These are phyloP conservation scores for Ichthyophthirius multifiliis DNA, from an alignment of 169 alveolate species.

Conservation along the genomic window DNA sequence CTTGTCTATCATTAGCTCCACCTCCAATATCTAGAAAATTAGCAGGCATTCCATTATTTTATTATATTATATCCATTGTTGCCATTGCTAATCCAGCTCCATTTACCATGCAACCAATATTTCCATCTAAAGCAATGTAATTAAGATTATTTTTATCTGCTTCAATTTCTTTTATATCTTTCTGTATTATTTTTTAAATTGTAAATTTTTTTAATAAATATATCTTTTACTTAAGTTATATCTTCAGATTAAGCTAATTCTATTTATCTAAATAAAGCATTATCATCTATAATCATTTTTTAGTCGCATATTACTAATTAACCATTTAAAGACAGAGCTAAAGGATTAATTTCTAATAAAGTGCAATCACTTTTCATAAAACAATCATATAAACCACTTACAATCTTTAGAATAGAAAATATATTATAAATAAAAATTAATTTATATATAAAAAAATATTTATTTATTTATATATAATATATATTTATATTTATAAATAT, in stretches of 20 bases:
- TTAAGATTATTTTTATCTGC: slow-evolving; percentile 91
- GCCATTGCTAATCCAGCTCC: slow-evolving; percentile 99
- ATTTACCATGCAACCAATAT: slow-evolving; percentile 94
- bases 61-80: slow-evolving; percentile 90
- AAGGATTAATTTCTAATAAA: slow-evolving; percentile 94
- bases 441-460: too few species aligned
- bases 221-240: neutral
- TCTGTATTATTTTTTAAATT: slow-evolving; percentile 49
- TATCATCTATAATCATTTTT: slow-evolving; percentile 94
- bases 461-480: too few species aligned
- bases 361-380: slow-evolving; percentile 89
- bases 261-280: slow-evolving; percentile 93
- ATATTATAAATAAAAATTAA: too few species aligned
- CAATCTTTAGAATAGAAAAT: neutral
- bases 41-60: slow-evolving; percentile 94
- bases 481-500: too few species aligned
- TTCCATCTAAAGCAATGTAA: slow-evolving; percentile 94
- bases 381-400: neutral
- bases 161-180: slow-evolving; percentile 84
- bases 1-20: slow-evolving; percentile 88
- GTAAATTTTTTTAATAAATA: slow-evolving; percentile 1
- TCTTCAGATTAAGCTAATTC: slow-evolving; percentile 79
- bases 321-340: slow-evolving; percentile 87
- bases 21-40: slow-evolving; percentile 98
- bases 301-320: slow-evolving; percentile 92